Evolutionary conservation across 1,139 yeast species (phyloP).

Genomic region (Kodamaea plutei): DNA sequence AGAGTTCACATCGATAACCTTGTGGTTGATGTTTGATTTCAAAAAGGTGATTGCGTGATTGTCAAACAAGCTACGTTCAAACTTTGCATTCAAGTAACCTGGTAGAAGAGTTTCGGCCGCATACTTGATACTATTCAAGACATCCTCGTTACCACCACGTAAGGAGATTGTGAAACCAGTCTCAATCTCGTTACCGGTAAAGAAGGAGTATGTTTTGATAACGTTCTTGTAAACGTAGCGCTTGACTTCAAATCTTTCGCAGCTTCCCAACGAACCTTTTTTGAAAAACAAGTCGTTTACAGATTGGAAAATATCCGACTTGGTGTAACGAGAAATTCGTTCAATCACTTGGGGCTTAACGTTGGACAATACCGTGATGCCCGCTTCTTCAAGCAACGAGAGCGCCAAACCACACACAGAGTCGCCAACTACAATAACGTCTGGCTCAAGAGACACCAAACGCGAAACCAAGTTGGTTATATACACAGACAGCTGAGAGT

Average conservation of each 20-base stretch:
- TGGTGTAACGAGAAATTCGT: conserved; percentile 73
- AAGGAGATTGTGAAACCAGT: conserved; percentile 80
- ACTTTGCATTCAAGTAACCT: conserved; percentile 68
- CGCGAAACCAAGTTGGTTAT: conserved; percentile 78
- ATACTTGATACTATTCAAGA: conserved; percentile 64
- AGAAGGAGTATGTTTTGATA: conserved; percentile 68
- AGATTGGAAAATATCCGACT: conserved; percentile 66
- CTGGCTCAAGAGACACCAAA: conserved; percentile 73
- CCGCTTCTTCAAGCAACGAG: conserved; percentile 64
- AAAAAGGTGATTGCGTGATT: conserved; percentile 43
- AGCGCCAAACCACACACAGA: conserved; percentile 83
- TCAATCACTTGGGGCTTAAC: conserved; percentile 81
- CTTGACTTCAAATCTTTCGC: conserved; percentile 67
- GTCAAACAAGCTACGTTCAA: conserved; percentile 77
- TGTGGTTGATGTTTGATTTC: conserved; percentile 7
- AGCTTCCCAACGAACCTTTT: conserved; percentile 62
- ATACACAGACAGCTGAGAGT: conserved; percentile 86
- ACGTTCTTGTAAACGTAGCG: conserved; percentile 52
- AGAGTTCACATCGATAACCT: conserved; percentile 7
- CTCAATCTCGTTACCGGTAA: conserved; percentile 71
- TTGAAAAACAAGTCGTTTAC: conserved; percentile 47
- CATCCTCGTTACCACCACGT: conserved; percentile 67
- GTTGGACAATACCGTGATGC: conserved; percentile 73
- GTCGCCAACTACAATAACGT: conserved; percentile 74
- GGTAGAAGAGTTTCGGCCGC: conserved; percentile 78